Evolutionary conservation across 1,139 yeast species (phyloP).

Genomic region (Saccharomycopsis hybrid): DNA sequence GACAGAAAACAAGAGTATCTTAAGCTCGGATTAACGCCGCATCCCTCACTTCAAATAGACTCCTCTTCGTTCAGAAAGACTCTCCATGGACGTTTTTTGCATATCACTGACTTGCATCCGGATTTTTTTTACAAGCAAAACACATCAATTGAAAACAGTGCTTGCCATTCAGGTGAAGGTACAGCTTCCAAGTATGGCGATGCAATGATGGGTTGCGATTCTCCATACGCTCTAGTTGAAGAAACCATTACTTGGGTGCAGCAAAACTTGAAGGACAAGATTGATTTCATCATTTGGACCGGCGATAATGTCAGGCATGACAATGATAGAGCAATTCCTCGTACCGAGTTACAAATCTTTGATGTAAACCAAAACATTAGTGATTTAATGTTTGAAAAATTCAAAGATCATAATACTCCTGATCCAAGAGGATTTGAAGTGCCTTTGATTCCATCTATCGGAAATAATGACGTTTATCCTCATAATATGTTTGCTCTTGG

Average conservation of each 20-base stretch:
- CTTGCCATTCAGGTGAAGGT: constrained; percentile 51
- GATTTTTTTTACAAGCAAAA: constrained; percentile 64
- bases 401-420: constrained; percentile 36
- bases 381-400: constrained; percentile 42
- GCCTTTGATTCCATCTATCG: constrained; percentile 61
- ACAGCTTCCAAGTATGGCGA: constrained; percentile 66
- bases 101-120: constrained; percentile 81
- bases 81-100: constrained; percentile 70
- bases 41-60: constrained; percentile 2
- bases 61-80: constrained; percentile 3
- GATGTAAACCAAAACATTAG: constrained; percentile 63
- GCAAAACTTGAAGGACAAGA: constrained; percentile 58
- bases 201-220: constrained; percentile 64
- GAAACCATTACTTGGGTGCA: constrained; percentile 63
- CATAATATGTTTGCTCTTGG: constrained; percentile 81
- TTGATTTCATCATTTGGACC: constrained; percentile 85
- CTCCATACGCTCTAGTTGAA: constrained; percentile 56
- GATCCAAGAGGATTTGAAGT: constrained; percentile 40
- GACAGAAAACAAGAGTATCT: not conserved
- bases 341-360: constrained; percentile 65
- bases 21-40: constrained; percentile 2
- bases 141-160: constrained; percentile 33
- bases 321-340: constrained; percentile 64
- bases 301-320: constrained; percentile 88
- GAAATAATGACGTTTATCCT: constrained; percentile 86